These are phyloP conservation scores for Vinca minor DNA, from an alignment of 257 asterid species.

Conservation along the genomic window DNA sequence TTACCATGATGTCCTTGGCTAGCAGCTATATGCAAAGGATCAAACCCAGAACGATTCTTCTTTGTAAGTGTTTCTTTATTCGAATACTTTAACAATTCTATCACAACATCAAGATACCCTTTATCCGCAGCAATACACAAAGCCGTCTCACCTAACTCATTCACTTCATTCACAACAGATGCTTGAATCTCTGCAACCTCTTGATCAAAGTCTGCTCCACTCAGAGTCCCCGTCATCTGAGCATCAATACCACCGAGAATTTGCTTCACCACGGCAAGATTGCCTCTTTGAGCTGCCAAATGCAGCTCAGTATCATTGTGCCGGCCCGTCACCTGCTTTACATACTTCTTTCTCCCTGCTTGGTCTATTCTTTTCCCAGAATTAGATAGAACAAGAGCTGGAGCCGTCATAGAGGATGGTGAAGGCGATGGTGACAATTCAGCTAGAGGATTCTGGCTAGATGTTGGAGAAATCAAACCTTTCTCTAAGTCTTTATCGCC, in stretches of 20 bases:
- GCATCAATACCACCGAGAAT: slow-evolving; percentile 35
- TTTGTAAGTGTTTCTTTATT: slow-evolving; percentile 34
- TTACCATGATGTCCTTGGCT: slow-evolving; percentile 46
- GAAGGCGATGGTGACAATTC: slow-evolving; percentile 39
- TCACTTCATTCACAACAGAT: slow-evolving; percentile 40
- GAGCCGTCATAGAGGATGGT: slow-evolving; percentile 39
- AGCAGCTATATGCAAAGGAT: slow-evolving; percentile 45
- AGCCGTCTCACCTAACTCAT: slow-evolving; percentile 44
- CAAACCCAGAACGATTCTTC: slow-evolving; percentile 40
- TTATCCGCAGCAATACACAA: slow-evolving; percentile 39
- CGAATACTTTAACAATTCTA: slow-evolving; percentile 36
- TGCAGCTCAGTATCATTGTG: slow-evolving; percentile 49
- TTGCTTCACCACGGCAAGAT: slow-evolving; percentile 37
- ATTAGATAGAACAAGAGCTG: slow-evolving; percentile 47
- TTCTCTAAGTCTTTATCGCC: slow-evolving; percentile 32
- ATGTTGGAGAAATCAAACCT: slow-evolving; percentile 21
- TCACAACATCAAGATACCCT: slow-evolving; percentile 46
- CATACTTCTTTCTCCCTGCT: slow-evolving; percentile 50
- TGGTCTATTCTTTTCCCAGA: slow-evolving; percentile 48
- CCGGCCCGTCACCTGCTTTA: slow-evolving; percentile 48
- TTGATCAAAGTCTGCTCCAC: slow-evolving; percentile 36
- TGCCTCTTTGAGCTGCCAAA: slow-evolving; percentile 50
- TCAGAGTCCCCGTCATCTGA: slow-evolving; percentile 36
- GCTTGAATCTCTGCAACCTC: slow-evolving; percentile 51
- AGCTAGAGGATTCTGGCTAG: slow-evolving; percentile 23